These are phyloP conservation scores for Oropetium thomaeum DNA, from an alignment of 176 grass and related monocot genomes.

Conservation along the genomic window DNA sequence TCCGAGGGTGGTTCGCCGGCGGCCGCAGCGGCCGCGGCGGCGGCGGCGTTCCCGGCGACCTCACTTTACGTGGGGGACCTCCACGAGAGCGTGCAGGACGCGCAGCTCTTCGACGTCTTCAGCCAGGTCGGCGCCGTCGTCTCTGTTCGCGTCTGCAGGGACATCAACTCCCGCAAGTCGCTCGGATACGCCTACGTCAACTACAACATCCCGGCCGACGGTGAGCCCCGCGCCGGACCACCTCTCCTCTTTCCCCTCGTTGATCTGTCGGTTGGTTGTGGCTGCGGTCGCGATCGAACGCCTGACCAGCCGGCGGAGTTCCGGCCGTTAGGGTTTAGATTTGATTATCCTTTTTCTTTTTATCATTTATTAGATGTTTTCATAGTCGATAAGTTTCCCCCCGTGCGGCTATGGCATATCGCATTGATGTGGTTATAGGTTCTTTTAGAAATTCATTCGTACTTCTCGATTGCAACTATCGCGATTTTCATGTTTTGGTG, in stretches of 20 bases:
- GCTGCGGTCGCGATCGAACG: background rate
- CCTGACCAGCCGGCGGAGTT: background rate
- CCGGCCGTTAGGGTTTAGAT: background rate
- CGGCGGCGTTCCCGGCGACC: conserved; percentile 52
- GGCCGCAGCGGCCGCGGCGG: background rate
- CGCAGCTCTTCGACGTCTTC: conserved; percentile 92
- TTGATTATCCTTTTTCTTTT: no score
- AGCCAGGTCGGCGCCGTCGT: conserved; percentile 82
- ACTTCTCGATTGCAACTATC: background rate
- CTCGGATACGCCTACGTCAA: conserved; percentile 98
- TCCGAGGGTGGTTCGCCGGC: conserved; percentile 37
- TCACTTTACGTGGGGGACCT: conserved; percentile 96
- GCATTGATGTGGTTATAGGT: background rate
- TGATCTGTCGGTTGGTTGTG: background rate
- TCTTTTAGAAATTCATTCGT: background rate
- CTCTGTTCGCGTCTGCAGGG: conserved; percentile 93
- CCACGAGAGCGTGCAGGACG: conserved; percentile 70
- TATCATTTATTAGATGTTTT: no score
- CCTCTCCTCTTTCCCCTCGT: background rate
- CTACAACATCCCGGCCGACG: conserved; percentile 75
- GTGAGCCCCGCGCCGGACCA: conserved; percentile 23
- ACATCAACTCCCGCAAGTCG: conserved; percentile 70
- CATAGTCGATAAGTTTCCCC: background rate
- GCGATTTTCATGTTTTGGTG: background rate
- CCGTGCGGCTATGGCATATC: background rate